Base-by-base conservation (phyloP, 2,329 filamentous ascomycete species). In the Aureobasidium sp. region DNA sequence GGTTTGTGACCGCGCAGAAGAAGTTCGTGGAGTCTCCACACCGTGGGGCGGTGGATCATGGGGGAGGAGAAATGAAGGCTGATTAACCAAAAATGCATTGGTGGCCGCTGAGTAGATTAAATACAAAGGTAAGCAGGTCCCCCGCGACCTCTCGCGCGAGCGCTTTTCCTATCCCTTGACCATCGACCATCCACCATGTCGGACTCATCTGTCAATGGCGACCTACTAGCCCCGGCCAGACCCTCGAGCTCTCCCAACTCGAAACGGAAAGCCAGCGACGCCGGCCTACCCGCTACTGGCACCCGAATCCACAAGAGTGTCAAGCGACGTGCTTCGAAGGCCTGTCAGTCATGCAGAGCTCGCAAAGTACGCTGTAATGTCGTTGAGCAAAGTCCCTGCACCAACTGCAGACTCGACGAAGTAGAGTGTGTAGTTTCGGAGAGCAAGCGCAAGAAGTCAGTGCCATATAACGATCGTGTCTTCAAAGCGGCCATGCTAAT, bases 281-380 rank as follows among this genome's bases (percentile, higher is more conserved):
- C 83, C 29, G 82, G 82, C 32, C 73, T 86, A 48, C 77, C 81
- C 60, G 76, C 76, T 65, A 74, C 75, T 68, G 73, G 75, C 64
- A 73, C 71, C 63, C 74, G 76, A 63, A 74, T 76, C 62, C 74
- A 79, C 70, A 78, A 82, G 63, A 84, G 84, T 60, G 84, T 87
- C 59, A 97, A 96, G 77, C 84, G 91, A 70, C 84, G 92, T 71
- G 91, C 92, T n/a, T 91, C 91, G 10, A 89, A 93, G 68, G 92
- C 92, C 20, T 97, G 92, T 74, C 90, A 91, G 65, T 91, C 88
- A 69, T 96, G 92, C 76, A 84, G 92, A 69, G 87, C 89, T 62
- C 86, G 92, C 71, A 97, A 97, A 74, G 92, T 97, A 46, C 85
- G 92, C 62, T 97, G 92, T 78, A 92, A 97, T 78, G 91, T 96